Evolutionary conservation across 148 eudicot species (phyloP), one percentile per base, ranked within the genome.

Genomic region (Chenopodium berlandieri): DNA sequence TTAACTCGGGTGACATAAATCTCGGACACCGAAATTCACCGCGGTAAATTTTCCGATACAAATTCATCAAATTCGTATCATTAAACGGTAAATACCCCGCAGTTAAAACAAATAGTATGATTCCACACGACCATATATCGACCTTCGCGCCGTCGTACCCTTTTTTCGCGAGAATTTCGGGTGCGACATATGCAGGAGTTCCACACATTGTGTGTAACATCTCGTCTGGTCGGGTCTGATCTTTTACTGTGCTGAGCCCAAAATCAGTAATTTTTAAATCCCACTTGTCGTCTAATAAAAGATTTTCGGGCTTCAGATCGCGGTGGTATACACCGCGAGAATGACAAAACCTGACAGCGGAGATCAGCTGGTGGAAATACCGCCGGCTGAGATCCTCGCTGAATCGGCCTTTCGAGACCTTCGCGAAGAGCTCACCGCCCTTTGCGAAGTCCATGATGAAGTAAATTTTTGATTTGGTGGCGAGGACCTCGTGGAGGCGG

Each of bases 161-260:
- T 22, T 90, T 91, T 73, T 90, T 91, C 1, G 88, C 89, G 0
- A 94, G 77, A 4, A 94, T 86, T 75, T 94, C 98, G 9, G 97
- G 97, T 0, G 97, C 95, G 52, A 94, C 97, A 73, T 94, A 94
- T 2, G 97, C 97, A 1, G 97, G 98, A 1, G 98, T 94, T 7
- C 98, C 98, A 40, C 98, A 94, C 2, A 89, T 71, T 0, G 98
- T 94, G 63, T 91, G 93, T 3, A 94, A 81, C 66, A 88, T 46
- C 0, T 86, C 91, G 75, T 90, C 93, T 27, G 88, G 78, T 44
- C 84, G 81, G 84, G 78, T 83, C 78, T 87, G 88, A 0, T 86
- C 90, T 65, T 75, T 77, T 0, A 93, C 88, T 0, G 97, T 91
- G 34, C 89, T 84, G 30, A 94, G 86, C 0, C 97, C 97, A 75